Percentiles rank a stretch among this genome's conserved stretches.
Conservation (phyloP, 306 rosid species). For the Dicorynia guianensis region DNA sequence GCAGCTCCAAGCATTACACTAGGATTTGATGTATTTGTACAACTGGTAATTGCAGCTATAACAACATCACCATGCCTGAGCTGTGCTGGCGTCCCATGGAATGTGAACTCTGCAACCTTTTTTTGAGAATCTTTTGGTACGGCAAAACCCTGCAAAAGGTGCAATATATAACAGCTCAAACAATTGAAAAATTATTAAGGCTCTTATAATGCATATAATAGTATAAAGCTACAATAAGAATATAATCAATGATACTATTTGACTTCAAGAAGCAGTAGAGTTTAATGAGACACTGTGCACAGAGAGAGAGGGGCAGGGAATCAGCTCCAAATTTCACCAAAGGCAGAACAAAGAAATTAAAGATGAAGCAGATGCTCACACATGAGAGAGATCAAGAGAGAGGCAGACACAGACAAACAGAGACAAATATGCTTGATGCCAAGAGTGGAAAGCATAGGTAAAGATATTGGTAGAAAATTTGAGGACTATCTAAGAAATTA, state of each 20-base stretch:
- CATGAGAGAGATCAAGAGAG: neutral
- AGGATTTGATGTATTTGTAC: slow-evolving; percentile 99
- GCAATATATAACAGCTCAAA: slow-evolving; percentile 49
- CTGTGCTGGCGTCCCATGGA: slow-evolving; percentile 73
- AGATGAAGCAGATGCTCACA: neutral
- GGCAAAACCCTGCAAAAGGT: slow-evolving; percentile 81
- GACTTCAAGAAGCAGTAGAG: slow-evolving; percentile 8
- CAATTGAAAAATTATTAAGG: slow-evolving; percentile 4
- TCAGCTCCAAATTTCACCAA: slow-evolving; percentile 6
- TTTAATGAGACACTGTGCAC: neutral
- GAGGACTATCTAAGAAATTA: slow-evolving; percentile 1
- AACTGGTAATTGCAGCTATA: slow-evolving; percentile 97
- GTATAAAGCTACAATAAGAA: slow-evolving; percentile 6
- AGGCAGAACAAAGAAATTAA: neutral
- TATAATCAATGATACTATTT: slow-evolving; percentile 12
- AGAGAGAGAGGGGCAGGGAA: slow-evolving; percentile 4
- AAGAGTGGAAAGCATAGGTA: neutral
- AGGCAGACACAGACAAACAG: too few relatives aligned
- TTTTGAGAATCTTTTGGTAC: slow-evolving; percentile 79
- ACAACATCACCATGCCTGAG: slow-evolving; percentile 97
- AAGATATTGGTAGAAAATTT: neutral
- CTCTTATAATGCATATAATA: slow-evolving; percentile 3
- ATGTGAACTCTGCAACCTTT: slow-evolving; percentile 72
- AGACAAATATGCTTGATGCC: neutral
- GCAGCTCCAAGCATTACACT: slow-evolving; percentile 99